Conservation (phyloP, 345 rosid genomes). For the Ailanthus altissimus region DNA sequence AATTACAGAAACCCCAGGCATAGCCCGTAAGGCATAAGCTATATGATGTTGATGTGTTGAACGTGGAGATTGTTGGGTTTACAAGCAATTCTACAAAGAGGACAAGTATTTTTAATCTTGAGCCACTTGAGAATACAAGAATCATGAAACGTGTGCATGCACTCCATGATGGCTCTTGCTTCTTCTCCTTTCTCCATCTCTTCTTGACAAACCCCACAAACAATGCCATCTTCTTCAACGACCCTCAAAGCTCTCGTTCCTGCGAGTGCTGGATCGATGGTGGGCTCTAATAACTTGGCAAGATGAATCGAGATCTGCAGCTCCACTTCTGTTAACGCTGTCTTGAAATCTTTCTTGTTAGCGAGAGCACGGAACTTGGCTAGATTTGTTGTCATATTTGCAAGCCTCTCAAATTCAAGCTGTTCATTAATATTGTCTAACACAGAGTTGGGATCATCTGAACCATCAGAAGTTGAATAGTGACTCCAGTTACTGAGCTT, state of each 20-base stretch:
- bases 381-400: neutral
- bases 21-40: no score
- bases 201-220: neutral
- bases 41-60: neutral
- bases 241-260: neutral
- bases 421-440: neutral
- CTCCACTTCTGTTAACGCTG: neutral
- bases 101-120: neutral
- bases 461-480: neutral
- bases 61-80: neutral
- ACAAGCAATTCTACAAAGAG: neutral
- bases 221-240: neutral
- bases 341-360: neutral
- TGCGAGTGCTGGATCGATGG: neutral
- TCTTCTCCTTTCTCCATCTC: constrained; percentile 1
- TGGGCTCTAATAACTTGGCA: neutral
- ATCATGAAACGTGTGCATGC: constrained; percentile 7
- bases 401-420: neutral
- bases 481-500: neutral
- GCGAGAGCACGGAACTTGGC: neutral
- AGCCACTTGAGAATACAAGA: constrained; percentile 5
- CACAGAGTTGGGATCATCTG: neutral
- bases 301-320: neutral
- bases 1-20: no score
- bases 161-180: neutral